Percentiles rank a stretch among this genome's conserved stretches.
These are phyloP conservation scores for Tilletia walkeri DNA, from an alignment of 1,284 basidiomycete species.

Conservation along the genomic window DNA sequence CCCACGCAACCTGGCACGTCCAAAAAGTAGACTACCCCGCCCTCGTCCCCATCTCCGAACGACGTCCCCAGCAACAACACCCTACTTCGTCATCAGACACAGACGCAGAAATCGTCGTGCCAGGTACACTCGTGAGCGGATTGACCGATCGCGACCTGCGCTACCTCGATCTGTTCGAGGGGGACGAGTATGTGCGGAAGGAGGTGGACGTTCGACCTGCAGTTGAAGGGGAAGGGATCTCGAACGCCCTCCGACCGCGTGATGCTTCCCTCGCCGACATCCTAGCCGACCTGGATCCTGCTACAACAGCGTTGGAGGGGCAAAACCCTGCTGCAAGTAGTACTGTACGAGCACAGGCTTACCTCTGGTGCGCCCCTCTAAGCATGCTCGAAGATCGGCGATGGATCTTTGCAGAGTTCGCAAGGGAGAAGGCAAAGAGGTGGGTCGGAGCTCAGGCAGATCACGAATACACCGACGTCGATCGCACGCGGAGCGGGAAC, in stretches of 20 bases:
- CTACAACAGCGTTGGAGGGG: conserved; percentile 20
- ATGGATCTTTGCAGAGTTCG: conserved; percentile 40
- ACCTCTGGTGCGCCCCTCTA: conserved; percentile 30
- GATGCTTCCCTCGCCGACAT: conserved; percentile 29
- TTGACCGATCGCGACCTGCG: conserved; percentile 29
- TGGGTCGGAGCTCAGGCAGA: conserved; percentile 27
- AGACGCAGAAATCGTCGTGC: conserved; percentile 22
- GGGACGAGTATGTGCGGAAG: conserved; percentile 34
- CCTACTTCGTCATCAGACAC: background rate
- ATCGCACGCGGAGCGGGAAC: background rate
- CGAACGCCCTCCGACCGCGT: conserved; percentile 27
- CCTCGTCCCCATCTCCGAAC: conserved; percentile 20
- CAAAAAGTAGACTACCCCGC: conserved; percentile 36
- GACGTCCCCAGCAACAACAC: background rate
- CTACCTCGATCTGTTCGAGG: conserved; percentile 39
- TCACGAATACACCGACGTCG: conserved; percentile 15
- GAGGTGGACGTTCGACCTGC: conserved; percentile 22
- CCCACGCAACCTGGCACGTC: conserved; percentile 31
- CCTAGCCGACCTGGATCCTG: conserved; percentile 23
- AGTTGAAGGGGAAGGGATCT: conserved; percentile 18
- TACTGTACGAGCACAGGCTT: conserved; percentile 26
- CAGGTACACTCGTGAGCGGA: conserved; percentile 34
- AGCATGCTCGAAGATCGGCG: conserved; percentile 24
- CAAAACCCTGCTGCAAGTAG: background rate
- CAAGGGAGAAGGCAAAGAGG: conserved; percentile 24